Evolutionary conservation across 257 asterid genomes (phyloP), one percentile per base, ranked within the genome.

Genomic region (Cynanchum wilfordii): DNA sequence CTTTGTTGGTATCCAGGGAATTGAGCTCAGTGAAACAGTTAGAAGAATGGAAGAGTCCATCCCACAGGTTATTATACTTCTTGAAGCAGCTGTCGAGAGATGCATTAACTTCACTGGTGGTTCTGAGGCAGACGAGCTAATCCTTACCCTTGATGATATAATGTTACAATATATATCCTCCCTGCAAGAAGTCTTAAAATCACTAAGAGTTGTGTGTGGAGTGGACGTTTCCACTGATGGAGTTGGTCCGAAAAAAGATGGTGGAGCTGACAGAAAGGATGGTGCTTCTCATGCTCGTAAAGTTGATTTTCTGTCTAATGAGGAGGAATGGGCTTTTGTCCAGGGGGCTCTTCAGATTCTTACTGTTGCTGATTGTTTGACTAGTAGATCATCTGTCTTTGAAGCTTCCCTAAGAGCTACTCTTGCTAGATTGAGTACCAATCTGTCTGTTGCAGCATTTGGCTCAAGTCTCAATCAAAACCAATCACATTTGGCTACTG

Each of bases 301-400:
- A 83, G 83, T 64, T 78, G 98, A 92, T 80, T 85, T 85, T 79
- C 80, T 75, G 73, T 94, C 97, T 22, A 92, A 80, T 56, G 99
- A 95, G 85, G 99, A 92, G 82, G 98, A 92, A 75, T 95, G 97
- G 97, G 92, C 98, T 54, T 92, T 90, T 82, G 96, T 95, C 73
- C 99, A 95, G 86, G 98, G 97, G 36, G 96, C 99, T 77, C 76
- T 92, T 75, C 99, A 95, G 83, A 92, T 92, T 83, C 97, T 95
- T 82, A 87, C 96, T 0, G 98, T 95, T 81, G 82, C 99, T 16
- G 97, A 95, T 79, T 81, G 94, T 79, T 81, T 95, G 80, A 85
- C 94, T 20, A 95, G 97, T 83, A 88, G 98, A 79, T 89, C 86
- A 70, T 92, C 99, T 20, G 99, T 95, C 69, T 95, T 90, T 82